Evolutionary conservation across 1,284 basidiomycete species (phyloP).

Genomic region (Papiliotrema nemorosa): DNA sequence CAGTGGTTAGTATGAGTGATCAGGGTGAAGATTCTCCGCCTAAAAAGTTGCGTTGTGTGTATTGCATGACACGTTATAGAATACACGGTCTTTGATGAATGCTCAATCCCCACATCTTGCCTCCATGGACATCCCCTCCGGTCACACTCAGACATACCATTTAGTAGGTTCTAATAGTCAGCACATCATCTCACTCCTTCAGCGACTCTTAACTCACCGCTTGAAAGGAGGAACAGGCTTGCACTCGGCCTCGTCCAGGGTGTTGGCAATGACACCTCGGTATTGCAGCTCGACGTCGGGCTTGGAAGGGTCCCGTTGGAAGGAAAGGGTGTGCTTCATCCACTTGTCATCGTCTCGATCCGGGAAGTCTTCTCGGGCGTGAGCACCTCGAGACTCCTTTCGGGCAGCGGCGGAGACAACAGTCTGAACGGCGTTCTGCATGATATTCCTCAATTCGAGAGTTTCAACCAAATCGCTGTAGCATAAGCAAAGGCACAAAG

Average conservation of each 20-base stretch:
- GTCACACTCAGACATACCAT: too few species aligned
- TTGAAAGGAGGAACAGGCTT: slow-evolving; percentile 54
- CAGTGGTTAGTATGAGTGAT: too few species aligned
- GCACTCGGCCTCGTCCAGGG: slow-evolving; percentile 95
- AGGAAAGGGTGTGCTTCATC: slow-evolving; percentile 93
- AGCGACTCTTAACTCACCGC: slow-evolving; percentile 18
- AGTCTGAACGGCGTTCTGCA: slow-evolving; percentile 94
- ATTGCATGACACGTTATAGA: too few species aligned
- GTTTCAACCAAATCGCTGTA: slow-evolving; percentile 83
- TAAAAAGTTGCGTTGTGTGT: too few species aligned
- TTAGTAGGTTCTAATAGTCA: too few species aligned
- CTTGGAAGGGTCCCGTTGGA: slow-evolving; percentile 65
- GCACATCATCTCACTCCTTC: too few species aligned
- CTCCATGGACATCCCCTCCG: too few species aligned
- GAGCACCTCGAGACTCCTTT: slow-evolving; percentile 95
- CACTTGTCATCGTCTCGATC: slow-evolving; percentile 73
- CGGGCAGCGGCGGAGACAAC: slow-evolving; percentile 92
- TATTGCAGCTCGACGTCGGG: slow-evolving; percentile 89
- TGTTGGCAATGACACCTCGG: slow-evolving; percentile 76
- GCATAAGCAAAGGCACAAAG: background rate
- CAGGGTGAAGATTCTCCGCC: too few species aligned
- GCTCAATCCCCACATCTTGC: too few species aligned
- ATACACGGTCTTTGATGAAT: too few species aligned
- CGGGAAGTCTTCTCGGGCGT: slow-evolving; percentile 93
- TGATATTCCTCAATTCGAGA: slow-evolving; percentile 91